Percentiles rank a stretch among this genome's conserved stretches.
Conservation (phyloP, 164 flowering plant species). For the Brasenia schreberi region DNA sequence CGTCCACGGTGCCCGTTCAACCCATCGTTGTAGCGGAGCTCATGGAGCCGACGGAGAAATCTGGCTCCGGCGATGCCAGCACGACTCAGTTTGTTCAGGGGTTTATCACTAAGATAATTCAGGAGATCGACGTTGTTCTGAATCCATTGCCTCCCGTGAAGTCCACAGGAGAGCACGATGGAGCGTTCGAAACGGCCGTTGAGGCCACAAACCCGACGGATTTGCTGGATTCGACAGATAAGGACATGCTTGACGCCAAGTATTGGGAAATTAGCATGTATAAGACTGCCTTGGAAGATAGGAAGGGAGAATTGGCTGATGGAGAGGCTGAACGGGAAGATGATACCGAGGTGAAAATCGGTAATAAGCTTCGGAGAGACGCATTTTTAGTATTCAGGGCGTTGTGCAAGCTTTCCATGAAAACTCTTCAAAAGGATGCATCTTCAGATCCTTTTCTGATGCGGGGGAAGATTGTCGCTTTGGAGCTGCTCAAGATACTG, state of each 20-base stretch:
- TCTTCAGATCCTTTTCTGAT: constrained; percentile 80
- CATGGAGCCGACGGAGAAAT: constrained; percentile 82
- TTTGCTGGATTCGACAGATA: constrained; percentile 95
- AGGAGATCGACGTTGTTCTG: constrained; percentile 87
- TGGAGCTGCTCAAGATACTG: constrained; percentile 94
- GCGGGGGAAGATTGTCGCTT: constrained; percentile 97
- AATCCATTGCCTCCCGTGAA: constrained; percentile 43
- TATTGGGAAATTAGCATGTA: constrained; percentile 99
- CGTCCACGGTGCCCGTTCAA: constrained; percentile 87
- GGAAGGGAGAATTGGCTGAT: constrained; percentile 95
- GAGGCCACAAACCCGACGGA: constrained; percentile 94
- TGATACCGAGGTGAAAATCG: constrained; percentile 96
- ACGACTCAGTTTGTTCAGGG: constrained; percentile 90
- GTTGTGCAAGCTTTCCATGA: constrained; percentile 95
- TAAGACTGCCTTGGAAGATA: constrained; percentile 93
- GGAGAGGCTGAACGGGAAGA: constrained; percentile 90
- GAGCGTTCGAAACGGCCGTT: constrained; percentile 77
- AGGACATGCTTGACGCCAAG: constrained; percentile 99
- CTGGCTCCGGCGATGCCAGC: constrained; percentile 49
- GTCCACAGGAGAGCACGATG: constrained; percentile 56
- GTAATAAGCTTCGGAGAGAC: constrained; percentile 92
- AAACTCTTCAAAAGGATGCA: constrained; percentile 96
- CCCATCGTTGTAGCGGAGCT: constrained; percentile 97
- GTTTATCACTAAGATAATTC: constrained; percentile 88
- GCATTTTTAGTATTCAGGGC: constrained; percentile 97